Conservation (phyloP, 768 basidiomycete genomes). For the Dentipellis sp. region DNA sequence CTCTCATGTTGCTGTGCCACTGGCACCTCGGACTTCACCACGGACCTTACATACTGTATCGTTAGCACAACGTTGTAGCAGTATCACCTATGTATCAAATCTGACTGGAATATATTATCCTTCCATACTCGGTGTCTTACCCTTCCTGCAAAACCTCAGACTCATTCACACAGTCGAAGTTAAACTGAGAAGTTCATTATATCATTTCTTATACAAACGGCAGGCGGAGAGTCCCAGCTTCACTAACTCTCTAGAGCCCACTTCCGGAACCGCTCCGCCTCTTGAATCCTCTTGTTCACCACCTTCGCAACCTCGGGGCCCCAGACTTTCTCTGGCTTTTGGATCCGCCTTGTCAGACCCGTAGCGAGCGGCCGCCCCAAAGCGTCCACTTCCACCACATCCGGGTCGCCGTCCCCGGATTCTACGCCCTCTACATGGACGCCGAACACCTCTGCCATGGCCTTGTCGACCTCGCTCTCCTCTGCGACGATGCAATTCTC, state of each 20-base stretch:
- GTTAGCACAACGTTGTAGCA: no score
- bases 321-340: slow-evolving; percentile 10
- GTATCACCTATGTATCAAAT: no score
- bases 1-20: no score
- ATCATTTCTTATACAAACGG: no score
- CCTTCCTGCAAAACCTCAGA: no score
- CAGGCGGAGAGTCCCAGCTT: no score
- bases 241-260: background rate
- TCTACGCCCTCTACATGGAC: slow-evolving; percentile 2
- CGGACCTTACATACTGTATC: no score
- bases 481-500: slow-evolving; percentile 88
- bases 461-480: slow-evolving; percentile 59
- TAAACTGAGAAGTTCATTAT: no score
- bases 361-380: slow-evolving; percentile 17
- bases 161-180: no score
- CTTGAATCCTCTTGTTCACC: background rate
- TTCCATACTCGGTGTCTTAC: no score
- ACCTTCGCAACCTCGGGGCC: background rate
- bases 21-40: no score
- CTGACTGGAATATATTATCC: no score
- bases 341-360: background rate
- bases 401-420: background rate
- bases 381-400: slow-evolving; percentile 15
- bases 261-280: background rate
- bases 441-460: slow-evolving; percentile 35